Base-by-base conservation (phyloP, 768 basidiomycete species). In the Cyathus striatus region DNA sequence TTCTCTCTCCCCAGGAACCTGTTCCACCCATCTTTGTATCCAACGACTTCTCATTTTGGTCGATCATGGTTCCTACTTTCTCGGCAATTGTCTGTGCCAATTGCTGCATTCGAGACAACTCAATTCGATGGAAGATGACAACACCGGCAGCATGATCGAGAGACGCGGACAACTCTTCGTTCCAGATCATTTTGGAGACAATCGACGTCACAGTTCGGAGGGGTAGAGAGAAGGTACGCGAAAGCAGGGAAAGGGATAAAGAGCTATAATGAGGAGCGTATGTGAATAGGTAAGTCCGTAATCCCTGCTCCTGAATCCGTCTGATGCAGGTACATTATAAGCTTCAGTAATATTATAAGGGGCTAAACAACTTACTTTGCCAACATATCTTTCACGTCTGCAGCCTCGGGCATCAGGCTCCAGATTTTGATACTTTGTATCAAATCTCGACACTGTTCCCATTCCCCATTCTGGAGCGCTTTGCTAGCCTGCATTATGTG, bases 401-500 rank as follows among this genome's bases (percentile, higher is more conserved):
- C 65, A 39, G 78, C 83, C 61, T 95, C 91, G 1, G 94, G 93
- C 87, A 99, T 92, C 47, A 99, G 66, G 53, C 81, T 85, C 96
- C 96, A 98, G 24, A 98, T 93, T 66, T 96, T 98, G 74, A 98
- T 98, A 58, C 86, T 83, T 59, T 93, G 85, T 41, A 98, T 81
- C 42, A 99, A 72, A 57, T 98, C 94, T 36, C 87, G 79, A 55
- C 93, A 95, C 56, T 86, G 83, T 60, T 95, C 89, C 96, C 96
- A 99, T 54, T 98, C 92, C 14, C 95, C 96, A 48, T 87, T 82
- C 65, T 97, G 93, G 37, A 99, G 64, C 1, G 96, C 94, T 64
- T 92, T 97, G 65, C 88, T 90, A 2, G 96, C 96, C 63, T 98
- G 95, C 90, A 98, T 96, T 63, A 99, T 95, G 60, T 98, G 96